Base-by-base conservation (phyloP, 2,329 filamentous ascomycete species). In the Hawksworthiomyces lignivorus region DNA sequence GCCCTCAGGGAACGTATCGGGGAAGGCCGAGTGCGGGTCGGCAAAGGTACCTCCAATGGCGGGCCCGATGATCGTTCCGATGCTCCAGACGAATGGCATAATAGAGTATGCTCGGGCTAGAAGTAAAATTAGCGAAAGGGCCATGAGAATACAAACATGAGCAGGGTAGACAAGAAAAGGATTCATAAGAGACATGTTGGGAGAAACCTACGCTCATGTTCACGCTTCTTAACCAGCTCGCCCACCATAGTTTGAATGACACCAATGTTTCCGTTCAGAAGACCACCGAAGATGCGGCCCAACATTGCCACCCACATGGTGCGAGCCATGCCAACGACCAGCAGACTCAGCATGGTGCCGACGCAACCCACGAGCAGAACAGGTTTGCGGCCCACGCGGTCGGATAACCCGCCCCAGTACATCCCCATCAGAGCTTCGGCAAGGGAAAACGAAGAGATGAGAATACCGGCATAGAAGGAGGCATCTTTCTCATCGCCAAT, bases 171-270 rank as follows among this genome's bases (percentile, higher is more conserved):
- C 14, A 3, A 26, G 3, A 15, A 7, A 12, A 7, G 17, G n/a
- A n/a, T n/a, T n/a, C 14, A 7, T 12, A 22, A 18, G 4, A 19
- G 5, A 24, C 15, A 14, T 6, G 5, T 5, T 10, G 4, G 18
- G 34, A 19, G 26, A 24, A 7, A 75, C 81, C 70, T 64, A 87
- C 82, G 87, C 64, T 94, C 87, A 62, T 94, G 86, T 54, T 89
- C 84, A 12, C 85, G 87, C 44, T 82, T 85, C 26, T 75, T 84
- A 39, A 94, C 84, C 43, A 95, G 62, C 61, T 96, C 89, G 21
- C 83, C 87, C 12, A 95, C 89, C 85, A 94, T 94, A 15, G 87
- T 94, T 62, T 94, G 84, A 50, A 92, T 87, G 27, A 92, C 85
- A 21, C 85, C 88, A 52, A 94, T 87, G 56, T 95, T 95, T 45